phyloP scores from a whole-genome alignment of 2,329 filamentous ascomycete species.

The Trematosphaeria pertusa region DNA sequence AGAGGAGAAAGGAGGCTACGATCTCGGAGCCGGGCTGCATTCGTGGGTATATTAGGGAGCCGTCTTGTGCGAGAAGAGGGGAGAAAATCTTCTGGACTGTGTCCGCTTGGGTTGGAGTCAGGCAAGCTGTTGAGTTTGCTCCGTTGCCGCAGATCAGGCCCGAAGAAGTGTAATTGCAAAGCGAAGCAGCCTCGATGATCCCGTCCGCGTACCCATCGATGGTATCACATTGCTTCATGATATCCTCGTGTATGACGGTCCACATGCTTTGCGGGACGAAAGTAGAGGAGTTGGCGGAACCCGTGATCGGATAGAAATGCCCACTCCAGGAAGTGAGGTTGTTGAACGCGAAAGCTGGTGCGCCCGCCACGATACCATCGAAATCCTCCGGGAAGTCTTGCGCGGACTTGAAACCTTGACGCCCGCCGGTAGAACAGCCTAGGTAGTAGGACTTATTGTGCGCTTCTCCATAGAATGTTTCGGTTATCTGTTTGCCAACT shows the following conservation, averaged over 20 bases:
- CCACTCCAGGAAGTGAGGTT: constrained; percentile 45
- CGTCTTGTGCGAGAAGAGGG: constrained; percentile 52
- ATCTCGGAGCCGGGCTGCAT: constrained; percentile 58
- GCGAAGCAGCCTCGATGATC: constrained; percentile 55
- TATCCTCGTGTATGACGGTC: constrained; percentile 49
- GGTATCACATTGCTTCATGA: constrained; percentile 58
- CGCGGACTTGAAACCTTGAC: constrained; percentile 33
- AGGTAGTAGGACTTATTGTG: constrained; percentile 48
- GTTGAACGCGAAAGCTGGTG: constrained; percentile 38
- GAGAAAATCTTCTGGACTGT: constrained; percentile 54
- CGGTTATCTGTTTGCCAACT: constrained; percentile 47
- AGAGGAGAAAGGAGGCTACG: constrained; percentile 45
- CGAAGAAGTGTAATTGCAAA: constrained; percentile 54
- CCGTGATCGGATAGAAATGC: constrained; percentile 37
- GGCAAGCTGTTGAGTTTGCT: constrained; percentile 48
- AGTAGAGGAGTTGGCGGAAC: constrained; percentile 35
- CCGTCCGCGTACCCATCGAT: constrained; percentile 59
- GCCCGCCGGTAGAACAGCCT: constrained; percentile 39
- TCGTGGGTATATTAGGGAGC: constrained; percentile 58
- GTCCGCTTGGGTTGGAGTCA: constrained; percentile 53
- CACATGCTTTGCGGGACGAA: constrained; percentile 52
- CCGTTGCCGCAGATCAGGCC: constrained; percentile 46
- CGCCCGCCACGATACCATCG: constrained; percentile 38
- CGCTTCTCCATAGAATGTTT: constrained; percentile 45
- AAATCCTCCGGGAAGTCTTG: constrained; percentile 38